Conservation (phyloP, 257 asterid genomes). For the Nicotiana undulata region DNA sequence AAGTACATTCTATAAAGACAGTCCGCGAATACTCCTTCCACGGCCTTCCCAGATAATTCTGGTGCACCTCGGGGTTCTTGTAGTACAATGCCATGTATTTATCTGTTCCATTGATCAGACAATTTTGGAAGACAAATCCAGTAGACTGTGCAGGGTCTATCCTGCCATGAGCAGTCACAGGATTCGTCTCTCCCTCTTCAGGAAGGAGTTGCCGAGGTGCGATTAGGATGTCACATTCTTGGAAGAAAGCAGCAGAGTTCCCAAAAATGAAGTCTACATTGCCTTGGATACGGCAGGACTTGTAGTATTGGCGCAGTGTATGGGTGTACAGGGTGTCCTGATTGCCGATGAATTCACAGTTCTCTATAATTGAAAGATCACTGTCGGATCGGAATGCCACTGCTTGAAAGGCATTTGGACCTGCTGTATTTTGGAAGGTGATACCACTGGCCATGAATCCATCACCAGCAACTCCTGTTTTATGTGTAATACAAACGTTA, state of each 20-base stretch:
- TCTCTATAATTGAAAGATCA: conserved; percentile 16
- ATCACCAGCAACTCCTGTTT: conserved; percentile 19
- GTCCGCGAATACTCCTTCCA: conserved; percentile 27
- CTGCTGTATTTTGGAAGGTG: conserved; percentile 22
- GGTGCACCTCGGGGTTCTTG: conserved; percentile 5
- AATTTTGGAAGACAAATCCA: conserved; percentile 17
- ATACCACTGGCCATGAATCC: conserved; percentile 23
- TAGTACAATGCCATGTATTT: conserved; percentile 15
- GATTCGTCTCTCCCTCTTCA: conserved; percentile 17
- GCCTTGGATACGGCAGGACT: conserved; percentile 21
- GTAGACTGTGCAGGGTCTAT: conserved; percentile 18
- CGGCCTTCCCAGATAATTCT: conserved; percentile 19
- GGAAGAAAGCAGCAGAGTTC: conserved; percentile 17
- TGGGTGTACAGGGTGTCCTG: conserved; percentile 24
- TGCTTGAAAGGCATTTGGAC: conserved; percentile 15
- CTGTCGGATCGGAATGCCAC: conserved; percentile 24
- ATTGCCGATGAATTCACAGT: conserved; percentile 20
- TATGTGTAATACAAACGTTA: background rate
- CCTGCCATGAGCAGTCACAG: conserved; percentile 23
- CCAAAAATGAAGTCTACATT: conserved; percentile 25
- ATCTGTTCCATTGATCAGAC: conserved; percentile 16
- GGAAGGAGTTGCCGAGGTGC: conserved; percentile 13
- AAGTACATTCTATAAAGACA: conserved; percentile 13
- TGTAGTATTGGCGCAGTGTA: conserved; percentile 21
- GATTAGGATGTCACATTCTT: conserved; percentile 11